A percentile compares a stretch with the other conserved stretches of the same genome.
These are phyloP conservation scores for Grosmannia serpens DNA, from an alignment of 2,329 filamentous ascomycete species.

Conservation along the genomic window DNA sequence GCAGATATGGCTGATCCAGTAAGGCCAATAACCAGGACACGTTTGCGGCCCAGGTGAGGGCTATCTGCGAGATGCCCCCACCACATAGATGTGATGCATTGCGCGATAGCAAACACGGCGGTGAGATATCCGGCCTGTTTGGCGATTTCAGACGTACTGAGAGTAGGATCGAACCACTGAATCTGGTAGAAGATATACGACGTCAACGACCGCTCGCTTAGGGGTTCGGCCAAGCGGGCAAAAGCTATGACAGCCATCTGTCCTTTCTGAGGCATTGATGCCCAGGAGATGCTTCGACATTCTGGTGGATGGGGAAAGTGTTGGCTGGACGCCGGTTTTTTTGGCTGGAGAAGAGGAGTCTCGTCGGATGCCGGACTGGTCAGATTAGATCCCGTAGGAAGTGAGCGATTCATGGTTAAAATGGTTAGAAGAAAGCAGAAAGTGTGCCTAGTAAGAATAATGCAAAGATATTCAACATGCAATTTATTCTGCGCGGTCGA, in stretches of 20 bases:
- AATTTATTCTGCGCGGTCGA: too few relatives aligned
- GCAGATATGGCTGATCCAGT: neutral
- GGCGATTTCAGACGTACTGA: neutral
- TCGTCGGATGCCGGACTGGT: neutral
- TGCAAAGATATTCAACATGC: too few relatives aligned
- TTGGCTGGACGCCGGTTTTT: neutral
- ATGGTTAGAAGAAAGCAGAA: neutral
- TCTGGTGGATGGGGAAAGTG: neutral
- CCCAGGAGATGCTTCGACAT: neutral
- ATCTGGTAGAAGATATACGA: slow-evolving; percentile 1
- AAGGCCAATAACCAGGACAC: neutral
- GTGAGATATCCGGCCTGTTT: neutral
- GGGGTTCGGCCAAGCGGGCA: neutral
- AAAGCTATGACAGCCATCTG: slow-evolving; percentile 1
- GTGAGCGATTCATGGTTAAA: neutral
- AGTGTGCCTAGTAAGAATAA: neutral
- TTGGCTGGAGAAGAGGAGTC: neutral
- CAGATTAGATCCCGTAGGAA: neutral
- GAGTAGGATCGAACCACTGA: neutral
- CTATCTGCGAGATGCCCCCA: neutral
- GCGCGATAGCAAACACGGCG: neutral
- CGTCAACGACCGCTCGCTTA: neutral
- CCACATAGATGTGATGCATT: slow-evolving; percentile 2
- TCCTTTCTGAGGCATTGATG: neutral
- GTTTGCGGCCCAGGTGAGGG: neutral